Conservation (phyloP, 2,329 filamentous ascomycete genomes). For the Penicillium aurantiogriseum region DNA sequence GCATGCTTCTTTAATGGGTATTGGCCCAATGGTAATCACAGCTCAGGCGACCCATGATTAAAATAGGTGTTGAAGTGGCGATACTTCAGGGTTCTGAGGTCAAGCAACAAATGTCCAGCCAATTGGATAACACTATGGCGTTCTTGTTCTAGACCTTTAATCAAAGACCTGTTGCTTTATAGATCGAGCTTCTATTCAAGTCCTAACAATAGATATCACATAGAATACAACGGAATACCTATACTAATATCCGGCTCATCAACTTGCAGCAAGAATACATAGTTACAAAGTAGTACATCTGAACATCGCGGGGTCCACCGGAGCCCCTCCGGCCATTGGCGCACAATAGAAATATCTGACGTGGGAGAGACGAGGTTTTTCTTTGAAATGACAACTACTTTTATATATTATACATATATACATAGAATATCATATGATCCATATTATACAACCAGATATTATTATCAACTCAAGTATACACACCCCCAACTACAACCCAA, state of each 20-base stretch:
- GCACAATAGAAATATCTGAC: slow-evolving; percentile 16
- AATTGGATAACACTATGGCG: slow-evolving; percentile 8
- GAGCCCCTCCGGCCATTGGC: slow-evolving; percentile 13
- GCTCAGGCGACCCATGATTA: neutral
- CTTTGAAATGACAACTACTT: slow-evolving; percentile 5
- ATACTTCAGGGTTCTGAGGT: slow-evolving; percentile 9
- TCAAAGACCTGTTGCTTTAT: neutral
- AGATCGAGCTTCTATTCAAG: neutral
- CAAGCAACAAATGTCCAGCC: slow-evolving; percentile 10
- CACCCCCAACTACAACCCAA: neutral
- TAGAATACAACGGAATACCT: neutral
- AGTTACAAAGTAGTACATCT: neutral
- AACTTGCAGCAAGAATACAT: slow-evolving; percentile 6
- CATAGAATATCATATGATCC: neutral
- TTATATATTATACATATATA: neutral
- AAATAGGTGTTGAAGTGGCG: slow-evolving; percentile 6
- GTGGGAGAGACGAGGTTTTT: neutral
- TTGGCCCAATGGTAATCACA: neutral
- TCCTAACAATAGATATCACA: neutral
- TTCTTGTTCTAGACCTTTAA: neutral
- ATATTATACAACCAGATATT: neutral
- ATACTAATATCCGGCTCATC: neutral
- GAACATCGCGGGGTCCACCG: slow-evolving; percentile 23
- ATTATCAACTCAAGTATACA: neutral
- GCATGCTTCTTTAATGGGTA: neutral